Conservation (phyloP, 2,329 filamentous ascomycete species). For the Zalaria obscura region DNA sequence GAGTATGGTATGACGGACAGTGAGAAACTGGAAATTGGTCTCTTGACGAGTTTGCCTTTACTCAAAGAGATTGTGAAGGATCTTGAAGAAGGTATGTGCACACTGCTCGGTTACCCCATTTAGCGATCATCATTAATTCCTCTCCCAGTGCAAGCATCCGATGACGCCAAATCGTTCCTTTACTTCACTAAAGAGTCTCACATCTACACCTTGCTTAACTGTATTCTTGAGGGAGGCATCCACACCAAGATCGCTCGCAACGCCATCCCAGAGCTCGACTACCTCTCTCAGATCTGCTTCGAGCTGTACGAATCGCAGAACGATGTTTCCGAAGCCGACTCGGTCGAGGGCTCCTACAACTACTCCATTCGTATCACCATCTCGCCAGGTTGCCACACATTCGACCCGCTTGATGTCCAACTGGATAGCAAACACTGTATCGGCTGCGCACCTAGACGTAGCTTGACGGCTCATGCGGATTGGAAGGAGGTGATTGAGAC, state of each 20-base stretch:
- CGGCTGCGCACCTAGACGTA: slow-evolving; percentile 78
- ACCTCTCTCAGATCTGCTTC: slow-evolving; percentile 94
- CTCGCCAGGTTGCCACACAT: slow-evolving; percentile 89
- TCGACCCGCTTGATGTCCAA: slow-evolving; percentile 90
- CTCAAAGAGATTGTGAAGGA: slow-evolving; percentile 96
- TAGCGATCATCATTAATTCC: neutral
- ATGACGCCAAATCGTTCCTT: slow-evolving; percentile 89
- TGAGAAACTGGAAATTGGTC: slow-evolving; percentile 96
- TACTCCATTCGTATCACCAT: slow-evolving; percentile 96
- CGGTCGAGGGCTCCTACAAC: slow-evolving; percentile 52
- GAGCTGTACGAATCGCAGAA: slow-evolving; percentile 95
- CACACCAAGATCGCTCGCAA: slow-evolving; percentile 93
- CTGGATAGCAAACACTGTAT: slow-evolving; percentile 95
- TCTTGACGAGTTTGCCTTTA: slow-evolving; percentile 82
- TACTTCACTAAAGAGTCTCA: slow-evolving; percentile 99
- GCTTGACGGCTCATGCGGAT: slow-evolving; percentile 78
- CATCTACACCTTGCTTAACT: slow-evolving; percentile 95
- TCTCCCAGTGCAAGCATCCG: slow-evolving; percentile 63
- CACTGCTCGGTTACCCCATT: neutral
- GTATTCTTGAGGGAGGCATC: slow-evolving; percentile 91
- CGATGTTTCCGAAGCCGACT: slow-evolving; percentile 10
- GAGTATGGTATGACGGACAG: slow-evolving; percentile 93
- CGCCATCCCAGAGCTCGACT: slow-evolving; percentile 92
- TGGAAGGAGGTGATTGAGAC: slow-evolving; percentile 98
- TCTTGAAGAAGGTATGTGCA: slow-evolving; percentile 52